Base-by-base conservation (phyloP, 2,329 filamentous ascomycete species). In the Aspergillus pseudoterreus region DNA sequence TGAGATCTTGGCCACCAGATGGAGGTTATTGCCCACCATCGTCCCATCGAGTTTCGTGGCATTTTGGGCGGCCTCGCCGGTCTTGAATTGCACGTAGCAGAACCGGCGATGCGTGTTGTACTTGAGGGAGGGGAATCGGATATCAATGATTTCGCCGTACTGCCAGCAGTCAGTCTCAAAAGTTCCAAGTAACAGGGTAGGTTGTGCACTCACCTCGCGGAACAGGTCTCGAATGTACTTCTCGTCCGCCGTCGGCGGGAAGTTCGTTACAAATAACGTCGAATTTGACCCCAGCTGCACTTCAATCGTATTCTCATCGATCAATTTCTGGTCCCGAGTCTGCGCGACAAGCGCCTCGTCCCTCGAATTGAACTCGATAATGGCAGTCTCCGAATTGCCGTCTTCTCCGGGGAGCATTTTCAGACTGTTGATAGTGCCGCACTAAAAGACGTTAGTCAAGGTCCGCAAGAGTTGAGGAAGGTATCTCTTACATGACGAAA, bases 71-170 rank as follows among this genome's bases (percentile, higher is more conserved):
- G 82, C 81, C n/a, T 79, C 78, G 2, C 80, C 71, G 30, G 84
- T 83, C 44, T 84, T 80, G 67, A 96, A 96, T n/a, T 95, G 90
- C 6, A 96, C 80, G 69, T 99, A 99, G 75, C 92, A 96, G 74
- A 99, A 99, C 21, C 94, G 87, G 30, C 94, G 88, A 61, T 89
- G 86, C 1, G 87, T 86, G 63, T 96, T 92, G 70, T 82, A 91
- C 68, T 95, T 95, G 47, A 99, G 81, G 51, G 90, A 96, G 2
- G 94, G 94, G 73, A 94, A 94, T 19, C 94, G 86, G 47, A 97
- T 81, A 63, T 86, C 89, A 50, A 95, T 78, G 50, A 99, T 85
- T 41, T 92, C 84, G 41, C 94, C 94, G 63, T 86, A 92, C 52
- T 77, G 68, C 42, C 21, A 19, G 17, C 24, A 14, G 36, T 51